Evolutionary conservation across 257 asterid species (phyloP).

Genomic region (Gentiana dahurica): DNA sequence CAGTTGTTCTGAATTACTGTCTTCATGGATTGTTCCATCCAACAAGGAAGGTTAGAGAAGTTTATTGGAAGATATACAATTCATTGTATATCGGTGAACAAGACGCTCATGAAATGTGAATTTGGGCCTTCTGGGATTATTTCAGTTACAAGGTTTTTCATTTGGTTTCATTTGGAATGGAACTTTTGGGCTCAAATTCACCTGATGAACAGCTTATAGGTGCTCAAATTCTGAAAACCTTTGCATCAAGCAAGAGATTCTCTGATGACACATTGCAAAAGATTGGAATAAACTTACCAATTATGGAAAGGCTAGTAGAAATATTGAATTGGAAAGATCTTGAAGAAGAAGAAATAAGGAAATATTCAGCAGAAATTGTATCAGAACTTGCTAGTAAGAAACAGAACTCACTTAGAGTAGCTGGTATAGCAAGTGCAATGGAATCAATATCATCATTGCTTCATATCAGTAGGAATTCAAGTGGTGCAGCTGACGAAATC

Average conservation of each 20-base stretch:
- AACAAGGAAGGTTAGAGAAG: too few relatives aligned
- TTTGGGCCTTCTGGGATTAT: conserved; percentile 60
- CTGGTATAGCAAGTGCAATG: conserved; percentile 70
- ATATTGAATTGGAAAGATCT: conserved; percentile 89
- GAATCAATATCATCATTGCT: conserved; percentile 80
- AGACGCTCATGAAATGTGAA: conserved; percentile 58
- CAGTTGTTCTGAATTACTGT: too few relatives aligned
- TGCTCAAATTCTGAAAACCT: conserved; percentile 47
- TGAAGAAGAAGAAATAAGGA: conserved; percentile 70
- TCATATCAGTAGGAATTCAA: conserved; percentile 37
- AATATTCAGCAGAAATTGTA: conserved; percentile 68
- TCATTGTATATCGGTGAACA: conserved; percentile 18
- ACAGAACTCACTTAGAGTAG: conserved; percentile 63
- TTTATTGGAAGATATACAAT: too few relatives aligned
- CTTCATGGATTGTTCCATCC: too few relatives aligned
- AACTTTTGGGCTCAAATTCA: conserved; percentile 56
- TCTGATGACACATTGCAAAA: conserved; percentile 72
- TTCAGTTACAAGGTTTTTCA: conserved; percentile 65
- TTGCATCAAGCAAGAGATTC: conserved; percentile 36
- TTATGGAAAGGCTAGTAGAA: conserved; percentile 73
- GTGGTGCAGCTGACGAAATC: conserved; percentile 56
- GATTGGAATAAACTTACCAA: conserved; percentile 58
- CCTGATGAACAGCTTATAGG: conserved; percentile 91
- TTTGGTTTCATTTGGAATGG: conserved; percentile 80
- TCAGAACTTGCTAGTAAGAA: conserved; percentile 48